Base-by-base conservation (phyloP, 352 stramenopile genomes). In the Sclerospora graminicola region DNA sequence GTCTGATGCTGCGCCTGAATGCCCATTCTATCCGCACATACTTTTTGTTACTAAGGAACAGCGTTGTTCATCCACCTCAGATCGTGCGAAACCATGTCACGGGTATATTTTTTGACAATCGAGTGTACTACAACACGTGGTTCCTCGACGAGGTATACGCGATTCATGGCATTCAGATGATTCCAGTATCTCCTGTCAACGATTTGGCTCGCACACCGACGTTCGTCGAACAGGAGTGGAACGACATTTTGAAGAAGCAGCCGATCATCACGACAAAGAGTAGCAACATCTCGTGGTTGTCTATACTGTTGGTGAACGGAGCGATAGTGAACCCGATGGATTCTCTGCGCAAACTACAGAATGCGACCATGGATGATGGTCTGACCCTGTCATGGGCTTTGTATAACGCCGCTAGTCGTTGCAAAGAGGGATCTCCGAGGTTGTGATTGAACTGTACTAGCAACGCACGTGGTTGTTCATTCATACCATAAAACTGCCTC, bases 131-230 rank as follows among this genome's bases (percentile, higher is more conserved):
- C 54, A 68, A 72, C 26, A 83, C 72, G 28, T 88, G 69, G 69
- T 88, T 84, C 51, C 64, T 77, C 19, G 39, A 74, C 5, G 61
- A 83, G 30, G 70, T 69, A 32, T 74, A 84, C 28, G 73, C 61
- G 13, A 89, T 89, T 48, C 76, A 89, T 40, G 76, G 76, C 21
- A 85, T 89, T 27, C 76, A 89, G 46, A 89, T 89, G 76, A 72
- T 88, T 11, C 75, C 69, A 0, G 64, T 86, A 31, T 84, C 69
- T 14, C 74, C 74, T 0, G 73, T 86, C 50, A 85, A 74, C 32
- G 67, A 82, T 43, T 52, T 84, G 21, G 66, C 77, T 32, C 78
- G 78, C 19, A 82, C 74, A 6, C 36, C 61, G 8, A 62, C 32
- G 27, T 89, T 89, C 32, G 59, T 86, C 6, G 54, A 63, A 37